Evolutionary conservation across 371 early-diverging fungal species (phyloP).

Genomic region (Rhizopus arrhizus): DNA sequence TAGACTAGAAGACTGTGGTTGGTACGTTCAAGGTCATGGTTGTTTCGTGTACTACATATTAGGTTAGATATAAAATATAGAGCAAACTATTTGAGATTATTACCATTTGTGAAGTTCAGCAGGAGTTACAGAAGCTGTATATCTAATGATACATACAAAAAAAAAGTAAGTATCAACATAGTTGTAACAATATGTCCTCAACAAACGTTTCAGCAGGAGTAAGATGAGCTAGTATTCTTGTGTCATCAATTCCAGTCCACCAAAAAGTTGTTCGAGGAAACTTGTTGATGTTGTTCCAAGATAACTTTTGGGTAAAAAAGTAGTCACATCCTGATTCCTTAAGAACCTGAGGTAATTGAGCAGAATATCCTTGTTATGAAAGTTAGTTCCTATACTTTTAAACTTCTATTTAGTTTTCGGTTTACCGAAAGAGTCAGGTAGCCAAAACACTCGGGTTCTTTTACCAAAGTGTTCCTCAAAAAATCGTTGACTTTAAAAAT

Average conservation of each 20-base stretch:
- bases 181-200: background rate
- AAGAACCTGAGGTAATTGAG: slow-evolving; percentile 88
- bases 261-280: slow-evolving; percentile 95
- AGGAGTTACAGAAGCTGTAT: slow-evolving; percentile 41
- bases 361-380: slow-evolving; percentile 52
- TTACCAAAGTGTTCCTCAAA: slow-evolving; percentile 86
- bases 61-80: background rate
- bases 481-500: slow-evolving; percentile 68
- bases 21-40: slow-evolving; percentile 46
- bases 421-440: slow-evolving; percentile 90
- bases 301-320: slow-evolving; percentile 97
- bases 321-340: slow-evolving; percentile 81
- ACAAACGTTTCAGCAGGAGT: slow-evolving; percentile 79
- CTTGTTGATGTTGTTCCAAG: slow-evolving; percentile 98
- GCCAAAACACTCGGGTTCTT: slow-evolving; percentile 86
- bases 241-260: slow-evolving; percentile 80
- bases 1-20: slow-evolving; percentile 49
- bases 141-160: slow-evolving; percentile 16
- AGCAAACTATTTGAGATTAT: background rate
- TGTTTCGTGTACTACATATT: slow-evolving; percentile 36
- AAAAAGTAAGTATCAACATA: background rate
- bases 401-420: background rate
- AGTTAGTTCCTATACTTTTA: background rate
- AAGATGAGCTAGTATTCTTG: slow-evolving; percentile 79
- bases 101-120: slow-evolving; percentile 49